A percentile compares a stretch with the other conserved stretches of the same genome.
These are phyloP conservation scores for Ammopiptanthus mongolicus DNA, from an alignment of 306 rosid species.

Conservation along the genomic window DNA sequence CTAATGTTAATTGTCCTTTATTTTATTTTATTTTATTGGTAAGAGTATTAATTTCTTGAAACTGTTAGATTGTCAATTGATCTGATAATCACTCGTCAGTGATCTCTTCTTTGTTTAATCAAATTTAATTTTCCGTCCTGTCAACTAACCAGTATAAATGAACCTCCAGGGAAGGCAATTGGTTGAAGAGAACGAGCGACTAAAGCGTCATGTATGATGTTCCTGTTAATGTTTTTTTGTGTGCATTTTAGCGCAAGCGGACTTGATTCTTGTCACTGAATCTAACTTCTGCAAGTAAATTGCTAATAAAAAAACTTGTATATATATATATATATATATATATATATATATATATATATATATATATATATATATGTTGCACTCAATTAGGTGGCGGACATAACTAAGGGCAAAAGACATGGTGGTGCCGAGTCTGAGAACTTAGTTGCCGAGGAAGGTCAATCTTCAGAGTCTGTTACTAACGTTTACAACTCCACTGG, in stretches of 20 bases:
- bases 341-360: no score
- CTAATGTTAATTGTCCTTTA: no score
- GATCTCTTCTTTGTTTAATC: neutral
- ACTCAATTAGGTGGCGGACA: conserved; percentile 37
- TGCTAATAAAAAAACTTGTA: neutral
- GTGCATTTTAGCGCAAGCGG: no score
- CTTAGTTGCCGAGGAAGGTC: conserved; percentile 60
- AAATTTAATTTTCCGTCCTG: neutral
- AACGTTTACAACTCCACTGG: conserved; percentile 51
- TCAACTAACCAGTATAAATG: neutral
- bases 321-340: no score
- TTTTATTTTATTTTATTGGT: neutral
- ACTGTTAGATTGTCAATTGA: neutral
- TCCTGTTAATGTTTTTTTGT: no score
- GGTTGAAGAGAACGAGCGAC: conserved; percentile 72
- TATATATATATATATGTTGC: neutral
- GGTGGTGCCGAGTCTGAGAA: conserved; percentile 44
- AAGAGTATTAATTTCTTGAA: neutral
- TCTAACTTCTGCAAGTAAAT: neutral
- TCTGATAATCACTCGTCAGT: neutral
- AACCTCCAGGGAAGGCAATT: conserved; percentile 53
- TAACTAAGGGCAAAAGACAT: conserved; percentile 17
- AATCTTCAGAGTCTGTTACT: conserved; percentile 79
- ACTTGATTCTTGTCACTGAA: no score
- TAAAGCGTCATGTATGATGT: conserved; percentile 51